A percentile compares a stretch with the other conserved stretches of the same genome.
These are phyloP conservation scores for Metschnikowia noctiluminum DNA, from an alignment of 805 yeast genomes.

Conservation along the genomic window DNA sequence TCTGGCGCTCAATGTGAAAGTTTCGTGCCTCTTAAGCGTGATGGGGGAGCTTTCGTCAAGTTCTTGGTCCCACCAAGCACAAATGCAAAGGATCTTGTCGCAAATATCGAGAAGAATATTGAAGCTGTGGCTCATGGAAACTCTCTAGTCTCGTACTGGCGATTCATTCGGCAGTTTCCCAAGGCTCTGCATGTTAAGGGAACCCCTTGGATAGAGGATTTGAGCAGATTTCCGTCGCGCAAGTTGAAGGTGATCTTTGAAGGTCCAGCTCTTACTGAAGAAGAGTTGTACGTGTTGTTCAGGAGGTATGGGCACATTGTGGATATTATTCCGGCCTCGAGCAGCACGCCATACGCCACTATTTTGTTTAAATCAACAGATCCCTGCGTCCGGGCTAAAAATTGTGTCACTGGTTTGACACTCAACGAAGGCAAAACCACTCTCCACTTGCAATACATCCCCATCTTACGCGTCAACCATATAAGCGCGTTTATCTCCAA, in stretches of 20 bases:
- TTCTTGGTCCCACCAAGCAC: constrained; percentile 55
- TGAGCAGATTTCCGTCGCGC: constrained; percentile 69
- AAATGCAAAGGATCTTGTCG: constrained; percentile 51
- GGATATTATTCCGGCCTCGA: constrained; percentile 63
- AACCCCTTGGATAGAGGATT: constrained; percentile 93
- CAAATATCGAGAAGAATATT: constrained; percentile 48
- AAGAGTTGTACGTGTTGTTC: constrained; percentile 73
- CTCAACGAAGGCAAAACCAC: constrained; percentile 52
- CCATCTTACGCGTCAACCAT: constrained; percentile 49
- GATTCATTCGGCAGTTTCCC: constrained; percentile 32
- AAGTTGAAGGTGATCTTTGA: constrained; percentile 65
- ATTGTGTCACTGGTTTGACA: constrained; percentile 80
- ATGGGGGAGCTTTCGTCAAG: constrained; percentile 92
- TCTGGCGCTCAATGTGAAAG: constrained; percentile 44
- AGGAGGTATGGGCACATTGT: constrained; percentile 83
- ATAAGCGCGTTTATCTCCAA: constrained; percentile 57
- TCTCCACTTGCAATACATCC: constrained; percentile 72
- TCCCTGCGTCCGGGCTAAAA: constrained; percentile 81
- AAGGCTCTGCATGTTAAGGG: constrained; percentile 78
- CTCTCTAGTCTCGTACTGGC: constrained; percentile 11
- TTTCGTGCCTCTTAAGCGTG: constrained; percentile 69
- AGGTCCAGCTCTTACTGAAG: constrained; percentile 76
- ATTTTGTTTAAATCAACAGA: constrained; percentile 55
- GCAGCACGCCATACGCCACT: constrained; percentile 43
- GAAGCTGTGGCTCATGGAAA: constrained; percentile 11